Conservation (phyloP, 2,329 filamentous ascomycete species). For the Cucurbitaria berberidis region DNA sequence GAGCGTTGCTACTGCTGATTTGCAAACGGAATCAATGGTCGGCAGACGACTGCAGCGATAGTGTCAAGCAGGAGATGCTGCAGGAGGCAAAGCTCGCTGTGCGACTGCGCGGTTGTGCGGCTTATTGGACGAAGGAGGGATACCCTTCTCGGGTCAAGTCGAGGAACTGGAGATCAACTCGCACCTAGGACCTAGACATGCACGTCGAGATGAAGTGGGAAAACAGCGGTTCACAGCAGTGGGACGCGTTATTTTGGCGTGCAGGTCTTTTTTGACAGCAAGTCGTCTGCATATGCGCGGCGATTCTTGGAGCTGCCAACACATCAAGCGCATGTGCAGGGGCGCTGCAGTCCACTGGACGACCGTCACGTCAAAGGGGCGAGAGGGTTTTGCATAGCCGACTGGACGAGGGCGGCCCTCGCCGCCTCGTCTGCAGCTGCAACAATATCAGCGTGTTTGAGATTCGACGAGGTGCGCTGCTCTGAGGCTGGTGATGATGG, state of each 20-base stretch:
- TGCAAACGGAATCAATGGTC: constrained; percentile 18
- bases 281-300: constrained; percentile 34
- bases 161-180: constrained; percentile 19
- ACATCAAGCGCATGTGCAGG: constrained; percentile 34
- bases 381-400: constrained; percentile 18
- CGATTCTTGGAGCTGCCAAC: constrained; percentile 36
- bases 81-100: constrained; percentile 25
- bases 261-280: constrained; percentile 36
- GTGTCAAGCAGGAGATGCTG: constrained; percentile 28
- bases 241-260: constrained; percentile 36
- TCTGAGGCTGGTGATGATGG: constrained; percentile 6
- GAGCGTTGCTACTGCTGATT: constrained; percentile 23
- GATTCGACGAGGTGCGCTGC: constrained; percentile 2
- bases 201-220: constrained; percentile 38
- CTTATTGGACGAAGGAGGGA: constrained; percentile 27
- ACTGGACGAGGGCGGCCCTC: constrained; percentile 17
- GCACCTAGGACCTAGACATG: constrained; percentile 30
- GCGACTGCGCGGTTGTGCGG: constrained; percentile 14
- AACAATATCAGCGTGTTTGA: constrained; percentile 12
- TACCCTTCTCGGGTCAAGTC: constrained; percentile 1
- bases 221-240: constrained; percentile 35
- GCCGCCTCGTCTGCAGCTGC: constrained; percentile 7
- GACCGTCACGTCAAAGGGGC: constrained; percentile 27
- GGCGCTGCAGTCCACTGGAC: constrained; percentile 26
- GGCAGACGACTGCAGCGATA: constrained; percentile 20